phyloP scores from a whole-genome alignment of 129 eudicot genomes.

The Ambrosia artemisiifolia region DNA sequence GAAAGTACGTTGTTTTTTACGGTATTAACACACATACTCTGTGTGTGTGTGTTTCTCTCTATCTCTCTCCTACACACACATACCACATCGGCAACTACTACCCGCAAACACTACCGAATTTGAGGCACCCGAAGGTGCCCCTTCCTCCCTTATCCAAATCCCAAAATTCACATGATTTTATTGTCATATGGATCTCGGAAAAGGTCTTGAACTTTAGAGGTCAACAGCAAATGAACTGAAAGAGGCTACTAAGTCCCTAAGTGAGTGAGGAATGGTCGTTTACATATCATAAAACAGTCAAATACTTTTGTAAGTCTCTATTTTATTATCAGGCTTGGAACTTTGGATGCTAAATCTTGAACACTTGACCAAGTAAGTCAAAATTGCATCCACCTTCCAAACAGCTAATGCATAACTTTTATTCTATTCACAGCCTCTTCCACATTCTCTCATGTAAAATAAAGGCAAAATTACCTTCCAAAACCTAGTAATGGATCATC shows the following conservation, averaged over 20 bases:
- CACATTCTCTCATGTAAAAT: not conserved
- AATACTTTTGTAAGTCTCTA: not conserved
- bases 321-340: not conserved
- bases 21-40: no score
- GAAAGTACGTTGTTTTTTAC: not conserved
- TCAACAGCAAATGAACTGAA: not conserved
- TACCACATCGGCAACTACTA: no score
- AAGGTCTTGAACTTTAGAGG: not conserved
- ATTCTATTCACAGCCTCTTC: not conserved
- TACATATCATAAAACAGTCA: not conserved
- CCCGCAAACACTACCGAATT: no score
- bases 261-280: not conserved
- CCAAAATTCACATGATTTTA: no score
- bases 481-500: slow-evolving; percentile 6
- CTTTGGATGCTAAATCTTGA: not conserved
- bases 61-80: no score
- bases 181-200: no score
- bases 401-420: slow-evolving; percentile 1
- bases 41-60: no score
- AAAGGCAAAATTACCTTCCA: not conserved
- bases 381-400: not conserved
- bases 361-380: not conserved
- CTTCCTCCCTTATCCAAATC: no score
- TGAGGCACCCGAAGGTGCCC: no score
- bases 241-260: no score